Percentiles rank a stretch among this genome's conserved stretches.
Conservation (phyloP, 257 asterid species). For the Solanum virginianum region DNA sequence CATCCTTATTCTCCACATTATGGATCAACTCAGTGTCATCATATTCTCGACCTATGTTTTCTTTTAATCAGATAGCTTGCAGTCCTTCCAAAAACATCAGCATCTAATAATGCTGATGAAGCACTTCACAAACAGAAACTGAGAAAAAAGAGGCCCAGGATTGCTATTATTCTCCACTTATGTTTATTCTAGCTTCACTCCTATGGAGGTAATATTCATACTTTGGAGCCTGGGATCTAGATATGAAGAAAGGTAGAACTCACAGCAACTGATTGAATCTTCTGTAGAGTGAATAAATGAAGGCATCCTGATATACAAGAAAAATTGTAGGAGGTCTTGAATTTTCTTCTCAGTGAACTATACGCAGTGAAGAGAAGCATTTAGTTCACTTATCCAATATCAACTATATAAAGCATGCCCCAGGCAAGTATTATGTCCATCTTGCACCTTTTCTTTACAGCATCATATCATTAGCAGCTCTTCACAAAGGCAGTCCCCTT, state of each 20-base stretch:
- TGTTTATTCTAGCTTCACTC: background rate
- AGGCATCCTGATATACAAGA: background rate
- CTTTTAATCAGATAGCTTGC: background rate
- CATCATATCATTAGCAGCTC: background rate
- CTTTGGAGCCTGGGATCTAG: background rate
- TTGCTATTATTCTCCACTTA: background rate
- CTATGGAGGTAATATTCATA: background rate
- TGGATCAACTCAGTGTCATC: background rate
- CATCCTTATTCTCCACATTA: background rate
- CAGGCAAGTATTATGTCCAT: background rate
- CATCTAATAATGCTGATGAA: background rate
- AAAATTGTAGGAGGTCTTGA: background rate
- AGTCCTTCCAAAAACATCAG: background rate
- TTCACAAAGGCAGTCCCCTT: background rate
- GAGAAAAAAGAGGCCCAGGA: background rate
- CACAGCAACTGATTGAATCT: background rate
- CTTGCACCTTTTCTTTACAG: background rate
- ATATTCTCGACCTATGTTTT: background rate
- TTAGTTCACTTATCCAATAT: background rate
- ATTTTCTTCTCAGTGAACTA: background rate
- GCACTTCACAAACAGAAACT: background rate
- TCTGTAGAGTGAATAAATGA: background rate
- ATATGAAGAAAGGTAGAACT: background rate
- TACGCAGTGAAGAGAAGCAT: background rate
- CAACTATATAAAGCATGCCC: background rate